A percentile compares a stretch with the other conserved stretches of the same genome.
Evolutionary conservation across 2,329 filamentous ascomycete species (phyloP).

Genomic region (Scortechinia acanthostroma): DNA sequence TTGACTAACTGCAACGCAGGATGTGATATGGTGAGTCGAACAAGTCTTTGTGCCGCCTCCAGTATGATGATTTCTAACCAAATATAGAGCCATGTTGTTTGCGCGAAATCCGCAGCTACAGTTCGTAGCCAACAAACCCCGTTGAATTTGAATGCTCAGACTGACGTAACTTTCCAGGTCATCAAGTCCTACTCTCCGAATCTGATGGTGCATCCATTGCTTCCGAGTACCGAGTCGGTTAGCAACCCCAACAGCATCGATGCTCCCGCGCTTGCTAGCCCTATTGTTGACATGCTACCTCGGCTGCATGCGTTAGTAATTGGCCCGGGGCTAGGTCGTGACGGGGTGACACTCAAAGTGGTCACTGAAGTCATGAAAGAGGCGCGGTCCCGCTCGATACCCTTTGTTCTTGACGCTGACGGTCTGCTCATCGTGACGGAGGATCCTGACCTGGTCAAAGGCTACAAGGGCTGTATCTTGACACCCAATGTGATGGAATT

Average conservation of each 20-base stretch:
- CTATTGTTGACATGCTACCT: slow-evolving; percentile 52
- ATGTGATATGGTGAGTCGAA: slow-evolving; percentile 3
- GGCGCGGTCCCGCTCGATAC: slow-evolving; percentile 44
- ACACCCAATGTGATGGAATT: slow-evolving; percentile 65
- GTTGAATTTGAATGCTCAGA: neutral
- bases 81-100: slow-evolving; percentile 51
- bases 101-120: slow-evolving; percentile 49
- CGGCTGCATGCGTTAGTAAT: slow-evolving; percentile 60
- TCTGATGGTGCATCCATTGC: slow-evolving; percentile 62
- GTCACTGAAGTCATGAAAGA: slow-evolving; percentile 52
- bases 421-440: slow-evolving; percentile 54
- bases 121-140: neutral
- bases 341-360: slow-evolving; percentile 55
- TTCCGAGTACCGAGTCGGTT: slow-evolving; percentile 46
- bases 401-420: slow-evolving; percentile 59
- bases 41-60: neutral
- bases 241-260: slow-evolving; percentile 28
- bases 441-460: slow-evolving; percentile 49
- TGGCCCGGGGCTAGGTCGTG: slow-evolving; percentile 56
- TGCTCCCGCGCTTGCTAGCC: slow-evolving; percentile 38
- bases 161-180: slow-evolving; percentile 25
- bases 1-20: neutral
- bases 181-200: slow-evolving; percentile 66
- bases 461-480: slow-evolving; percentile 58
- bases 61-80: slow-evolving; percentile 8